Evolutionary conservation across 805 yeast species (phyloP).

Genomic region (Teunomyces pallodes): DNA sequence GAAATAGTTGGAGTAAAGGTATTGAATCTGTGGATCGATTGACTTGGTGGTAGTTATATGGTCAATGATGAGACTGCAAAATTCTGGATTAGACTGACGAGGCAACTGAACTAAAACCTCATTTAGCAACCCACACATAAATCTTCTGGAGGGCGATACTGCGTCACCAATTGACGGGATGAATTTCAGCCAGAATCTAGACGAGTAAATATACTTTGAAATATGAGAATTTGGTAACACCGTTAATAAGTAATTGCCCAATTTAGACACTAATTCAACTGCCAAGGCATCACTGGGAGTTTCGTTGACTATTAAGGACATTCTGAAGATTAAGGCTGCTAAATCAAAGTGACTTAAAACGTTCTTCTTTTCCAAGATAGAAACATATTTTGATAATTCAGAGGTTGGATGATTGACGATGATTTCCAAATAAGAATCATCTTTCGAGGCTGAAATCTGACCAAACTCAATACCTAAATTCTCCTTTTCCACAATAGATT

Average conservation of each 20-base stretch:
- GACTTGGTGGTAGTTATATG: not conserved
- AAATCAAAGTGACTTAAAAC: constrained; percentile 49
- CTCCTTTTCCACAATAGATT: constrained; percentile 4
- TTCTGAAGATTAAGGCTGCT: constrained; percentile 25
- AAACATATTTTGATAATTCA: constrained; percentile 2
- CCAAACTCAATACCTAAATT: constrained; percentile 7
- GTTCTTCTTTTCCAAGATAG: constrained; percentile 21
- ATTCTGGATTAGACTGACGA: constrained; percentile 6
- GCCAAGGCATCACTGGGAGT: constrained; percentile 13
- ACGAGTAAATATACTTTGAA: constrained; percentile 14
- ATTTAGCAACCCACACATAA: constrained; percentile 29
- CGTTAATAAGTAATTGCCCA: constrained; percentile 37
- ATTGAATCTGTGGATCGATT: constrained; percentile 13
- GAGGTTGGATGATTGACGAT: constrained; percentile 10
- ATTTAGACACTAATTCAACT: constrained; percentile 39
- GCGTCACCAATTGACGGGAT: not conserved
- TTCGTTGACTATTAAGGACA: constrained; percentile 1
- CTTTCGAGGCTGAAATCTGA: not conserved
- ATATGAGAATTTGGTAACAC: constrained; percentile 12
- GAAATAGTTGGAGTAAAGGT: constrained; percentile 15
- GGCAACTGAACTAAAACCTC: constrained; percentile 36
- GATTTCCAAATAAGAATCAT: constrained; percentile 12
- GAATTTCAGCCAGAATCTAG: constrained; percentile 27
- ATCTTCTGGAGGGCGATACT: constrained; percentile 19
- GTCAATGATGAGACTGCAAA: constrained; percentile 11